Base-by-base conservation (phyloP, 164 flowering plant genomes). In the Annona cherimola region DNA sequence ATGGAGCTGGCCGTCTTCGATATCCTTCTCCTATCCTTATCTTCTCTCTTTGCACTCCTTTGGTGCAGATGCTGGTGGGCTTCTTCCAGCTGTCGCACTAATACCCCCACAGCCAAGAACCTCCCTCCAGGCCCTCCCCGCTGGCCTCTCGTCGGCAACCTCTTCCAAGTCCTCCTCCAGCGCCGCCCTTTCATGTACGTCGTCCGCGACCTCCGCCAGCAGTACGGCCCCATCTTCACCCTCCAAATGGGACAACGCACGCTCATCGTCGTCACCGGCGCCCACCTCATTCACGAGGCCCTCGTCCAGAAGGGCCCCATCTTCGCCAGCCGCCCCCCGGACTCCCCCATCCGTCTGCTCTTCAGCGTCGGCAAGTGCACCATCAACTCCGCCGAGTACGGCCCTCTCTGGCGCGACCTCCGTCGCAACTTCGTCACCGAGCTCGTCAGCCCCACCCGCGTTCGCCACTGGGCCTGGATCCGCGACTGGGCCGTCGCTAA, bases 121-220 rank as follows among this genome's bases (percentile, higher is more conserved):
- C 89, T 92, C 67, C 96, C 97, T 0, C 95, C 97, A 0, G 96
- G 97, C 0, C 99, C 98, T 0, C 90, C 89, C 1, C 97, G 98
- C 0, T 91, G 96, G 96, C 97, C 99, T 0, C 61, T 92, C 2
- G 82, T 94, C 5, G 98, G 98, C 20, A 92, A 94, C 81, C 81
- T 94, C 0, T n/a, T 81, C 42, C 97, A 91, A 69, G 90, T 94
- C 70, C 54, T 87, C 69, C 86, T 88, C 80, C 88, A 89, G 68
- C 79, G 83, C 8, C 86, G 90, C 4, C 86, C 82, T 1, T 92
- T 89, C 89, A 86, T 89, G 72, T 88, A 78, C 73, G 69, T 90
- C 0, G 86, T 89, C 1, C 85, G 92, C 3, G 97, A 90, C 72
- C 74, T 92, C 45, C 87, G 91, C 9, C 35, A 63, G 43, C 85